phyloP scores from a whole-genome alignment of 495 filamentous ascomycete species.

The Paragyromitra xinjiangensis region DNA sequence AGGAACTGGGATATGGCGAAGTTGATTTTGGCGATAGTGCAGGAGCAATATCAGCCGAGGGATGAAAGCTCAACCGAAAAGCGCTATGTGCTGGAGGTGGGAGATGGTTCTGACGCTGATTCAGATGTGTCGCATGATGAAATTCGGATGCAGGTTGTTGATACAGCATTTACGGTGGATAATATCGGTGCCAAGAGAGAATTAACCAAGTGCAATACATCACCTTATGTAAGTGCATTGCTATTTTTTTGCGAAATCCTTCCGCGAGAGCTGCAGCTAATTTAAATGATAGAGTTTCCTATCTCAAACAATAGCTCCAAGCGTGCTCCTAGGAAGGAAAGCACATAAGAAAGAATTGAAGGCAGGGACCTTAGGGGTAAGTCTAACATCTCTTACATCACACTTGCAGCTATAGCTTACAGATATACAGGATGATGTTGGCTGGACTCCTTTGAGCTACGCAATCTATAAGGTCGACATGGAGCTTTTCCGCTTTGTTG shows the following conservation, averaged over 20 bases:
- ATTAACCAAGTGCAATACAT: slow-evolving; percentile 68
- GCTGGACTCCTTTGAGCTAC: slow-evolving; percentile 46
- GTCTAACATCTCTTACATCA: not conserved
- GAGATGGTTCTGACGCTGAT: slow-evolving; percentile 58
- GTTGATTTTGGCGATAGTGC: slow-evolving; percentile 71
- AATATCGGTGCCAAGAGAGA: slow-evolving; percentile 71
- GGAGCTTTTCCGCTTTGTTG: slow-evolving; percentile 42
- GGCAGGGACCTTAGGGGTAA: not conserved
- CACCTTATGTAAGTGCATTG: slow-evolving; percentile 58
- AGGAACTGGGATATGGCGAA: slow-evolving; percentile 70
- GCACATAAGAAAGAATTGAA: not conserved
- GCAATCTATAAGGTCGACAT: slow-evolving; percentile 51
- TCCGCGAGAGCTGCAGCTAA: not conserved
- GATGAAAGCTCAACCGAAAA: slow-evolving; percentile 24
- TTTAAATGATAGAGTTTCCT: slow-evolving; percentile 12
- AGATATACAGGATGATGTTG: not conserved
- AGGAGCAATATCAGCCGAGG: slow-evolving; percentile 68
- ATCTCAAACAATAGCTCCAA: not conserved
- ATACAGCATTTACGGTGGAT: slow-evolving; percentile 74
- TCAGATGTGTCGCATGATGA: slow-evolving; percentile 52
- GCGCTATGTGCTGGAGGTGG: slow-evolving; percentile 53
- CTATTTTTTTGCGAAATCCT: not conserved
- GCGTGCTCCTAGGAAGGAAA: slow-evolving; percentile 5
- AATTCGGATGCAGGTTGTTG: slow-evolving; percentile 63
- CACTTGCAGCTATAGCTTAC: not conserved